Base-by-base conservation (phyloP, 305 asterid genomes). In the Fraxinus sp. region DNA sequence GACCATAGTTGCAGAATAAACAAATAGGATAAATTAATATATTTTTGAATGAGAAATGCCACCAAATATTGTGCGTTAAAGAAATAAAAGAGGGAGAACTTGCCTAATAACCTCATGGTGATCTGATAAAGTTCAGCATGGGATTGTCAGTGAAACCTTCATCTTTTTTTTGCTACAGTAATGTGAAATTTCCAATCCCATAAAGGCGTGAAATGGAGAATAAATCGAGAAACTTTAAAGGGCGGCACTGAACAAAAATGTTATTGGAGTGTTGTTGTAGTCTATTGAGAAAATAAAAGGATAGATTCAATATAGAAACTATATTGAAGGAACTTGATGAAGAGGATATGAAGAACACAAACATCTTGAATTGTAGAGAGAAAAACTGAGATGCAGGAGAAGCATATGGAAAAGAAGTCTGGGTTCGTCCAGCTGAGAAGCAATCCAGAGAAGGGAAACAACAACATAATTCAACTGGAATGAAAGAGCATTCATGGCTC, bases 151-250 rank as follows among this genome's bases (percentile, higher is more conserved):
- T 41, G 73, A 41, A 73, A 33, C 18, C 64, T 66, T 49, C 8
- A 0, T 59, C 20, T 36, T 78, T n/a, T 44, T 35, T 64, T 28
- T 49, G 62, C 62, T 49, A 49, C 7, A 16, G 7, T 16, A 49
- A 4, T 49, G 20, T 49, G 59, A 49, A 49, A 49, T 14, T 46
- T 46, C 57, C 57, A 20, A 30, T 20, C 35, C 13, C 35, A 66
- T 78, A 66, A 22, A 70, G 74, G 87, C 82, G 32, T 72, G 9
- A 32, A 22, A 36, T 46, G 52, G 52, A n/a, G 22, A 36, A 57
- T 57, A 57, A 4, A 8, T 44, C n/a, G 28, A 57, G 39, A 35
- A 39, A 68, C 59, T 80, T 70, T 4, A 55, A 28, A 16, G 20
- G 72, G 59, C 11, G 73, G 24, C 46, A 18, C 62, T 39, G 78